These are phyloP conservation scores for Clitoria ternatea DNA, from an alignment of 306 rosid species.

Conservation along the genomic window DNA sequence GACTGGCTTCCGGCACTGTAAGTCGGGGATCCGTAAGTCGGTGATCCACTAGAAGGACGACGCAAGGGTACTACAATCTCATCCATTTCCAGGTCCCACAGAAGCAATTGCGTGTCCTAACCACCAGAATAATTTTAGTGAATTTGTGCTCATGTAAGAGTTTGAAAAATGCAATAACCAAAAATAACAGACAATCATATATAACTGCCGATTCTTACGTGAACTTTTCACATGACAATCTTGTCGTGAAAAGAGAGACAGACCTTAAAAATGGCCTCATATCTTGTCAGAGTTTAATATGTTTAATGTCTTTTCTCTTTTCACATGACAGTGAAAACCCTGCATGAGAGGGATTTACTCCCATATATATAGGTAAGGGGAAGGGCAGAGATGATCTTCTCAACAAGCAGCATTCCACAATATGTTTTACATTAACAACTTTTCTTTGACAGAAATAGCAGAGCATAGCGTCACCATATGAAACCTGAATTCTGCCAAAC, in stretches of 20 bases:
- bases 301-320: background rate
- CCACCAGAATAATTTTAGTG: slow-evolving; percentile 12
- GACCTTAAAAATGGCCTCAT: background rate
- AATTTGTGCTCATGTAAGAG: background rate
- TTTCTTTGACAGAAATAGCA: background rate
- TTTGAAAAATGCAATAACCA: background rate
- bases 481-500: background rate
- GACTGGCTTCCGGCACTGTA: slow-evolving; percentile 93
- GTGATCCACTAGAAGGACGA: slow-evolving; percentile 91
- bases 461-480: background rate
- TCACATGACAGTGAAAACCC: background rate
- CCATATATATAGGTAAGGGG: background rate
- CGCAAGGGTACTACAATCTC: slow-evolving; percentile 89
- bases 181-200: no score
- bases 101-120: slow-evolving; percentile 93
- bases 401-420: background rate
- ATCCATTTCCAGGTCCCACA: slow-evolving; percentile 90
- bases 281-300: background rate
- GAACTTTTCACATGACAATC: background rate
- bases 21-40: slow-evolving; percentile 83
- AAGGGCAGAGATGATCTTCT: background rate
- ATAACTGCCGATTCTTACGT: background rate
- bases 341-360: background rate
- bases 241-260: background rate
- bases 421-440: background rate